A percentile compares a stretch with the other conserved stretches of the same genome.
phyloP scores from a whole-genome alignment of 768 basidiomycete species.

The Rhizopogon salebrosus region DNA sequence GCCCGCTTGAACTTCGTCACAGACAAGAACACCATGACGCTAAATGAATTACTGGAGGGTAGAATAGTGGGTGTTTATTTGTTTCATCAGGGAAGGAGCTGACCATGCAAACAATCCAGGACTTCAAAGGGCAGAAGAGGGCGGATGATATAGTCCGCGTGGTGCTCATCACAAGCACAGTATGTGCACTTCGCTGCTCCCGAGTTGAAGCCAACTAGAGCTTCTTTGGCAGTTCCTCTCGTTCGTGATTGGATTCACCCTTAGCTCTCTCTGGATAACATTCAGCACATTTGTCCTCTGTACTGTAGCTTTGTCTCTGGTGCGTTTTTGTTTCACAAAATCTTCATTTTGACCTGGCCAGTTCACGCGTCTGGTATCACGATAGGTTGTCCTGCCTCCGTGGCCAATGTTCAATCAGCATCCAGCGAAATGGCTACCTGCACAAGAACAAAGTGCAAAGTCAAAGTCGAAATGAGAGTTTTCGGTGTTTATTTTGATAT shows the following conservation, averaged over 20 bases:
- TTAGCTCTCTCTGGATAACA: slow-evolving; percentile 21
- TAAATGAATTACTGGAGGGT: slow-evolving; percentile 25
- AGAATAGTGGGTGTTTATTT: slow-evolving; percentile 20
- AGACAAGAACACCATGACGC: slow-evolving; percentile 14
- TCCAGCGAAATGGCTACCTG: slow-evolving; percentile 57
- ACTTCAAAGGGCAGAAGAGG: slow-evolving; percentile 27
- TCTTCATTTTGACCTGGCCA: too few species aligned
- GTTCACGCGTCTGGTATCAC: not conserved
- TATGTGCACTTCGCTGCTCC: slow-evolving; percentile 7
- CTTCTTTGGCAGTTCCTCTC: slow-evolving; percentile 19
- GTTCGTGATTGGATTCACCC: slow-evolving; percentile 23
- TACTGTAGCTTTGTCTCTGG: slow-evolving; percentile 1
- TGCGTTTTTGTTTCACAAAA: not conserved
- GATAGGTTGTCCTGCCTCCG: slow-evolving; percentile 57
- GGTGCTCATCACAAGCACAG: slow-evolving; percentile 17
- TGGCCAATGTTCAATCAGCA: slow-evolving; percentile 66
- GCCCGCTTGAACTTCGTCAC: not conserved
- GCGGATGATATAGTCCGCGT: slow-evolving; percentile 19
- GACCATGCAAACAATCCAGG: slow-evolving; percentile 13
- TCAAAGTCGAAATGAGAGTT: slow-evolving; percentile 18
- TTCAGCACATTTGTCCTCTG: slow-evolving; percentile 9
- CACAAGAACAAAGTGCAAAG: slow-evolving; percentile 18
- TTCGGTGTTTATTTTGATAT: not conserved
- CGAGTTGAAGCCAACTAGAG: not conserved
- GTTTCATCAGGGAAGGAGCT: not conserved